Base-by-base conservation (phyloP, 1,139 yeast genomes). In the Sugiyamaella novakii region DNA sequence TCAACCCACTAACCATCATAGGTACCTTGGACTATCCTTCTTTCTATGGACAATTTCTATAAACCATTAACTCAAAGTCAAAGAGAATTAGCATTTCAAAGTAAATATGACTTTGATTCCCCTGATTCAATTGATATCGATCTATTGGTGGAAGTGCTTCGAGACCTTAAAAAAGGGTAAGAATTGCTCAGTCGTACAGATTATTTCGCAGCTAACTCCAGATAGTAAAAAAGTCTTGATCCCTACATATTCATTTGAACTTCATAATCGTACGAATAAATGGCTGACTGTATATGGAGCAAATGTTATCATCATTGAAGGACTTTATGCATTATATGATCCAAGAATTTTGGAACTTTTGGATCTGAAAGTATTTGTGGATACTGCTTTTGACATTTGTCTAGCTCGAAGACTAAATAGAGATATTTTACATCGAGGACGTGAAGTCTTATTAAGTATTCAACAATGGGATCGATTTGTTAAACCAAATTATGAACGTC, bases 341-440 rank as follows among this genome's bases (percentile, higher is more conserved):
- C 74, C 76, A 46, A 75, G 92, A 42, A 69, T 92, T 8, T 68
- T 85, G 47, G 84, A 78, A 14, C 66, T 89, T 60, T 85, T 91
- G 84, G 95, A 92, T 62, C 74, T 89, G 55, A 91, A 87, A 66
- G 80, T 91, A 15, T 92, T 83, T 65, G 97, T 92, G 6, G 97
- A 92, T 60, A 94, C 98, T 1, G 98, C 89, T 62, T 74, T 91
- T 57, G 98, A 92, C 63, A 77, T 91, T 15, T 92, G 98, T 67
- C 74, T 92, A 55, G 92, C 96, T 1, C 76, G 98, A 59, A 75
- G 98, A 59, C 71, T 92, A 44, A 80, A 88, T 5, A 75, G 98
- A 60, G 98, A 92, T 65, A 89, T 89, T 46, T 73, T 87, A 17
- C 82, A 83, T 54, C 74, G 98, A 54, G 96, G 95, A 1, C 73